Conservation (phyloP, 768 basidiomycete genomes). For the Mrakia gelida region DNA sequence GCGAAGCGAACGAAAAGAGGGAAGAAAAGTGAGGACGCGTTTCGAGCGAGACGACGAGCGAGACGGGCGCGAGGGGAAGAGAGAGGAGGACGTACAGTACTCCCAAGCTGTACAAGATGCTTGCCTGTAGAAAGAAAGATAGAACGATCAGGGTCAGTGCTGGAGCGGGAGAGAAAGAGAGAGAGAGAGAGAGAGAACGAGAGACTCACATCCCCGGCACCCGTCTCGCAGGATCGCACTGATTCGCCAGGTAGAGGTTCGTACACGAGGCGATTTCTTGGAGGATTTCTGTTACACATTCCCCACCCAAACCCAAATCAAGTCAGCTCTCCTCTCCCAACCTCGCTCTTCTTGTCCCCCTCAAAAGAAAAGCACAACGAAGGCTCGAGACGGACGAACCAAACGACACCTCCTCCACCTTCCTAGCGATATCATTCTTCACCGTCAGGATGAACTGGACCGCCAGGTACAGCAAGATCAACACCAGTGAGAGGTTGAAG, state of each 20-base stretch:
- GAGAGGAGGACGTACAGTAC: constrained; percentile 51
- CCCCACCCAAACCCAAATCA: no score
- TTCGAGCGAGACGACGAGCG: background rate
- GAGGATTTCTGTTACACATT: no score
- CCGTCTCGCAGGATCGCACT: constrained; percentile 63
- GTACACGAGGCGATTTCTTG: constrained; percentile 89
- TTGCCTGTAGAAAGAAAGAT: constrained; percentile 43
- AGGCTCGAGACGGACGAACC: constrained; percentile 54
- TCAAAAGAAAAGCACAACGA: no score
- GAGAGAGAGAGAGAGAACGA: background rate
- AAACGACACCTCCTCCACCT: constrained; percentile 81
- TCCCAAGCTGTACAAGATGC: constrained; percentile 86
- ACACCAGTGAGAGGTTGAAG: constrained; percentile 80
- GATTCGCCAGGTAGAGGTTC: constrained; percentile 71
- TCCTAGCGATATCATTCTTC: constrained; percentile 80
- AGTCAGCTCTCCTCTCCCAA: background rate
- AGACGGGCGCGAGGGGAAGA: background rate
- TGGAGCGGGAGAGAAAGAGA: background rate
- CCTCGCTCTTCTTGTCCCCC: no score
- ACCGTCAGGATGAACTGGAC: constrained; percentile 85
- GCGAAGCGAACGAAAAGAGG: background rate
- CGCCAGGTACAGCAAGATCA: constrained; percentile 77
- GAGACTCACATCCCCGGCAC: constrained; percentile 70
- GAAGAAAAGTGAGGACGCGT: background rate
- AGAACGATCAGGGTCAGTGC: background rate